These are phyloP conservation scores for Ustilago bromivora DNA, from an alignment of 1,284 basidiomycete genomes.

Conservation along the genomic window DNA sequence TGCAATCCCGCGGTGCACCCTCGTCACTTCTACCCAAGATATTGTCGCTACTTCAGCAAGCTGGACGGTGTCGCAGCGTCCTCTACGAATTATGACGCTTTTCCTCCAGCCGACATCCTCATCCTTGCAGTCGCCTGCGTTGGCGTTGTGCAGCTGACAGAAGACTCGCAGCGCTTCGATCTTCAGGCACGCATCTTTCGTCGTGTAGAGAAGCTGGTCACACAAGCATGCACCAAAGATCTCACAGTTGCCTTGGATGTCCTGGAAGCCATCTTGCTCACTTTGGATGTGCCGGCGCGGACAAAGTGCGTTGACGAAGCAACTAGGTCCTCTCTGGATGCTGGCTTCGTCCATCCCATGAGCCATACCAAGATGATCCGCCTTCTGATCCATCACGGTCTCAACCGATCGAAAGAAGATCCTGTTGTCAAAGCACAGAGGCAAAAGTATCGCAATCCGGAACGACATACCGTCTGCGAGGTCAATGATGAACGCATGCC, in stretches of 20 bases:
- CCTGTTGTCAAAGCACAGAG: conserved; percentile 35
- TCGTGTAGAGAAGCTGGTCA: conserved; percentile 37
- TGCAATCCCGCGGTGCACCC: conserved; percentile 42
- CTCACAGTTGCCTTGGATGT: conserved; percentile 38
- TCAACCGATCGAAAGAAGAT: conserved; percentile 45
- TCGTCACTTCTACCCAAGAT: conserved; percentile 39
- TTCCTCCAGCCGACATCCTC: conserved; percentile 38
- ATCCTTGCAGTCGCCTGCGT: conserved; percentile 42
- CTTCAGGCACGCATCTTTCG: conserved; percentile 47
- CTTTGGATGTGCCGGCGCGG: conserved; percentile 31
- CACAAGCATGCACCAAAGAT: conserved; percentile 33
- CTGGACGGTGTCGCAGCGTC: conserved; percentile 27
- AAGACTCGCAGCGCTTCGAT: conserved; percentile 31
- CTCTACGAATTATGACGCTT: conserved; percentile 12
- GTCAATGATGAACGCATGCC: conserved; percentile 43
- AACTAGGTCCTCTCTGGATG: conserved; percentile 29
- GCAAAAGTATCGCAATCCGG: conserved; percentile 16
- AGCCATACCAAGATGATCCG: conserved; percentile 45
- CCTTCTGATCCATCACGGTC: conserved; percentile 36
- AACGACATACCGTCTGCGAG: conserved; percentile 16
- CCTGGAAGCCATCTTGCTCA: conserved; percentile 39
- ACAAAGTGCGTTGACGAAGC: conserved; percentile 32
- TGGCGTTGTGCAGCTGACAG: conserved; percentile 35
- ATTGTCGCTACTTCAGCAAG: conserved; percentile 26
- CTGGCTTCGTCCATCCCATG: conserved; percentile 41